Evolutionary conservation across 805 yeast genomes (phyloP), one percentile per base, ranked within the genome.

Genomic region (Geotrichum ghanense): DNA sequence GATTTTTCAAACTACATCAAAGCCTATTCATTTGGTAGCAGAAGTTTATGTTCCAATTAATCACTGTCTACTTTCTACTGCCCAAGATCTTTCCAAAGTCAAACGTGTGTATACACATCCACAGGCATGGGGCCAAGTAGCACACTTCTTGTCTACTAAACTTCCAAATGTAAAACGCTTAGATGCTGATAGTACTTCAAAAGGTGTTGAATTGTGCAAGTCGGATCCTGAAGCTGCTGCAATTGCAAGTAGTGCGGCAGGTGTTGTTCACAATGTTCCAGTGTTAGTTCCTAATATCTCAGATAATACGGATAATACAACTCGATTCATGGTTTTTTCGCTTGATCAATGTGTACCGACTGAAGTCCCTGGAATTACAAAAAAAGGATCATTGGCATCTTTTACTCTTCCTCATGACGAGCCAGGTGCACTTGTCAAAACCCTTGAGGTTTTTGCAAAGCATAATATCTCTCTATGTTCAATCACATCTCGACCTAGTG

Each of bases 111-210:
- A 84, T 65, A 84, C 96, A 2, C 98, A 90, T 64, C 97, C 98
- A 1, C 98, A 90, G 62, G 98, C 89, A 0, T 90, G 98, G 98
- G 94, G 96, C 7, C 98, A 90, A 61, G 81, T 85, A 44, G 67
- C 73, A 2, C 61, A 67, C 20, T 92, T 84, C 67, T 59, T 83
- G 39, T 44, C 51, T 25, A 44, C 53, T 42, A 58, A 67, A 17
- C 51, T 51, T 51, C 68, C 58, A 49, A 47, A 59, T 12, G 67
- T 74, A 26, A 72, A 71, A 45, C 71, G 65, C 50, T 69, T 83
- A 16, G 95, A 88, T 62, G 71, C 81, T 2, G 70, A 74, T 1
- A 86, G 96, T 0, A 90, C 97, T 0, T 82, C 95, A 0, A 76
- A 75, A 53, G 97, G 96, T 1, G 96, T 92, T 0, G 78, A 78